Percentiles rank a stretch among this genome's conserved stretches.
Conservation (phyloP, 2,329 filamentous ascomycete species). For the Monilinia aucupariae region DNA sequence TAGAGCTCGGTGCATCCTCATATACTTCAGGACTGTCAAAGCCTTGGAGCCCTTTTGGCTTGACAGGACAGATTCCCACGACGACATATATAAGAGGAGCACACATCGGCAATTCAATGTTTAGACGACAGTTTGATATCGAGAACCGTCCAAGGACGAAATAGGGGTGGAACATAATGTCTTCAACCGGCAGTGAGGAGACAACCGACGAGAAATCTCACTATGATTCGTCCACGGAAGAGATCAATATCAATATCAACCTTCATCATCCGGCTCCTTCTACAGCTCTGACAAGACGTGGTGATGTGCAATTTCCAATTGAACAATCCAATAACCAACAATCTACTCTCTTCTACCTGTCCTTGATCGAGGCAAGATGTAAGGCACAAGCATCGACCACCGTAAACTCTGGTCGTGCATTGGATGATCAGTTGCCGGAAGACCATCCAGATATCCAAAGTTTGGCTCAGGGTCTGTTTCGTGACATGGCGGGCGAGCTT, state of each 20-base stretch:
- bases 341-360: slow-evolving; percentile 30
- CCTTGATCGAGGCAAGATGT: slow-evolving; percentile 33
- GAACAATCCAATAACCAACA: slow-evolving; percentile 25
- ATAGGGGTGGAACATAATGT: slow-evolving; percentile 1
- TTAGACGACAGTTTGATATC: slow-evolving; percentile 4
- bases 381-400: slow-evolving; percentile 28
- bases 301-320: slow-evolving; percentile 20
- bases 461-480: slow-evolving; percentile 27
- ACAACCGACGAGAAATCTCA: slow-evolving; percentile 4
- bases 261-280: neutral
- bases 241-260: slow-evolving; percentile 10
- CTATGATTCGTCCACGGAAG: slow-evolving; percentile 13
- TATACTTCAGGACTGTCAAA: too few relatives aligned
- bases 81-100: neutral
- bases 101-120: slow-evolving; percentile 9
- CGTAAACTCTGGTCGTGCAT: slow-evolving; percentile 26
- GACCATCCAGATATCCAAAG: slow-evolving; percentile 28
- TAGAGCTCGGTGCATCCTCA: slow-evolving; percentile 5
- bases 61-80: neutral
- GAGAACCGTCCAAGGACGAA: slow-evolving; percentile 8
- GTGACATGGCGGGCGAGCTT: slow-evolving; percentile 25
- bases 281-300: slow-evolving; percentile 14
- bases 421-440: slow-evolving; percentile 25
- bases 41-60: slow-evolving; percentile 5
- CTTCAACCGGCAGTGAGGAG: neutral